Evolutionary conservation across 148 eudicot species (phyloP), one percentile per base, ranked within the genome.

Genomic region (Arctostaphylos glauca): DNA sequence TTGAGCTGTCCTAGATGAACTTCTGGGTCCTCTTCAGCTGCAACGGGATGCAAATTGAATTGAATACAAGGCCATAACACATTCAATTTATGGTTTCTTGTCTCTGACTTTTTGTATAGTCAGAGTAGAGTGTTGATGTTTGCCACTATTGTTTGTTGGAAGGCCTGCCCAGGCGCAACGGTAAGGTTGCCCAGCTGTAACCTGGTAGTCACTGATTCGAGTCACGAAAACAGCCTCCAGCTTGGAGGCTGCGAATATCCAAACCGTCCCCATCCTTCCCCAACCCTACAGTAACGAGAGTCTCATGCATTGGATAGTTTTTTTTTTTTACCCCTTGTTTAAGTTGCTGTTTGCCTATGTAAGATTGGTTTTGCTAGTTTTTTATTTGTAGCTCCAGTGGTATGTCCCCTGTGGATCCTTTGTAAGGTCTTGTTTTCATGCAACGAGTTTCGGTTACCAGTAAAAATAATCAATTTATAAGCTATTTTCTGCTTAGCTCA

Each of bases 21-120:
- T 88, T 92, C 91, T 60, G 98, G 98, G 87, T 94, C 95, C 88
- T 94, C 98, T 84, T 94, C 98, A 82, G 95, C 98, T 94, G 95
- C 82, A 86, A 82, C 6, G 72, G 80, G 67, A 43, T 16, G 49
- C 55, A 54, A 31, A 68, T 18, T 52, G 79, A 53, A 53, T 53
- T 53, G 14, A 13, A 74, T 19, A 52, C 6, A 71, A n/a, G 44
- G 72, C 21, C 48, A 18, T 23, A 10, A 31, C 38, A 31, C 38
- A 31, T 31, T 31, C 38, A 31, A 31, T 31, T 0, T 21, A 62
- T 21, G 13, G 68, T 21, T 62, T 9, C 68, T 62, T 21, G 3
- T 21, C 23, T 62, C 68, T 62, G 38, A 62, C 38, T 8, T 62
- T 62, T 25, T n/a, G 12, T n/a, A 21, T 19, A 18, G 64, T 59